Evolutionary conservation across 371 early-diverging fungal species (phyloP), one percentile per base, ranked within the genome.

Genomic region (Gilbertella persicaria): DNA sequence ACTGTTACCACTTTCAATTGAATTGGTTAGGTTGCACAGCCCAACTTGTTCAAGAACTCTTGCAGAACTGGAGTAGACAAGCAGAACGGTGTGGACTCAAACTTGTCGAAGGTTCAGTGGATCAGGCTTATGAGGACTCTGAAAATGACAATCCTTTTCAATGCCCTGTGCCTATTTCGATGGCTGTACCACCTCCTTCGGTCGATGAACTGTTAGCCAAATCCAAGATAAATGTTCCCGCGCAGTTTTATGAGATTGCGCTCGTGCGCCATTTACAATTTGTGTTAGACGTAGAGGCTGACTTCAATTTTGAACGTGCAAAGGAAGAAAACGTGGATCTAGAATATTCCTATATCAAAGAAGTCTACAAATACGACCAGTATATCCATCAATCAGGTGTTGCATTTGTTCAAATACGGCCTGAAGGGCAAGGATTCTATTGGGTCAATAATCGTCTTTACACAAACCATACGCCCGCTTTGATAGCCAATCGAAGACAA

Each of bases 11-110:
- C 53, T 88, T 97, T 47, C 92, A 95, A 59, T 64, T 98, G 20
- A 90, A 95, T 66, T 98, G 99, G 99, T 74, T 97, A 6, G 92
- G 92, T 23, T 97, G 98, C 65, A 94, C 95, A 1, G 90, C 95
- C 5, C 80, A 91, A 24, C 69, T 95, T 17, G 85, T 98, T 16
- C 94, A 96, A 51, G 96, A 96, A 51, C 68, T 95, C 44, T 71
- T 97, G 16, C 84, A 81, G 36, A 72, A 76, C 13, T 97, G 98
- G 99, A 65, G 85, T 28, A 71, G 93, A 19, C 79, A 79, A 23
- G 96, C 96, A 0, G 94, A 95, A 49, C 83, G 88, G 43, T 93
- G 91, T 58, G 96, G 97, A 2, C 71, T 97, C 26, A 87, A 90
- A 21, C 69, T 98, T 19, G 90, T 97, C 0, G 96, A 97, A 67